Percentiles rank a stretch among this genome's conserved stretches.
Evolutionary conservation across 2,329 filamentous ascomycete genomes (phyloP).

Genomic region (Cladophialophora immunda): DNA sequence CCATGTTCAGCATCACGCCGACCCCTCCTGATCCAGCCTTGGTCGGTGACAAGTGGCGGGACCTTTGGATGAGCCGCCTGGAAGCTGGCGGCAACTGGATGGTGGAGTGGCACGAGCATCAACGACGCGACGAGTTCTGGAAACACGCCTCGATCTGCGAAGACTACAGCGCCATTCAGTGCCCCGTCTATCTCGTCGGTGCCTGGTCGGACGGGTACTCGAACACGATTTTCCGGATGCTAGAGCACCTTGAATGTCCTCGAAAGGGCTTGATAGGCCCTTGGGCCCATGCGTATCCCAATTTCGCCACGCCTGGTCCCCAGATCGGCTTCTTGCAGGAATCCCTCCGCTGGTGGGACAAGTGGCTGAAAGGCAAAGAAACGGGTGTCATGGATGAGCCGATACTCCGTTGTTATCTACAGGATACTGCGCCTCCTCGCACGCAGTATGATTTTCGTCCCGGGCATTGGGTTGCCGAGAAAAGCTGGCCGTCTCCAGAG

Average conservation of each 20-base stretch:
- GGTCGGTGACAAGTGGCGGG: constrained; percentile 31
- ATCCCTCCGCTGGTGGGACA: constrained; percentile 28
- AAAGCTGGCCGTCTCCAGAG: constrained; percentile 16
- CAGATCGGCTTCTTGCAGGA: constrained; percentile 30
- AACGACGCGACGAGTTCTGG: constrained; percentile 28
- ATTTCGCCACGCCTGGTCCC: constrained; percentile 29
- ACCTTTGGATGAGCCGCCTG: constrained; percentile 25
- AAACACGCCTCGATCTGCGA: constrained; percentile 29
- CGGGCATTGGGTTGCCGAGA: constrained; percentile 27
- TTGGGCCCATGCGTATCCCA: constrained; percentile 31
- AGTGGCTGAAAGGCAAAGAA: constrained; percentile 28
- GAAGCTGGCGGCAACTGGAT: constrained; percentile 28
- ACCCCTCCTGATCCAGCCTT: constrained; percentile 26
- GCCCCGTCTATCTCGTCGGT: constrained; percentile 28
- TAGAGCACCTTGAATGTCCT: constrained; percentile 23
- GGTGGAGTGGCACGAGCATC: constrained; percentile 28
- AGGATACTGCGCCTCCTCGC: constrained; percentile 23
- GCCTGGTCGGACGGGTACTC: constrained; percentile 29
- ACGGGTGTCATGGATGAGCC: constrained; percentile 29
- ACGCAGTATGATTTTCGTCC: constrained; percentile 30
- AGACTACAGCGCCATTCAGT: constrained; percentile 24
- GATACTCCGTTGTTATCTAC: constrained; percentile 21
- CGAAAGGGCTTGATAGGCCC: constrained; percentile 25
- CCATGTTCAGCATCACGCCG: constrained; percentile 31
- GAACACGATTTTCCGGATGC: constrained; percentile 26